Evolutionary conservation across 176 grass and related monocot species (phyloP).

Genomic region (sorghum (Sorghum bicolor)): DNA sequence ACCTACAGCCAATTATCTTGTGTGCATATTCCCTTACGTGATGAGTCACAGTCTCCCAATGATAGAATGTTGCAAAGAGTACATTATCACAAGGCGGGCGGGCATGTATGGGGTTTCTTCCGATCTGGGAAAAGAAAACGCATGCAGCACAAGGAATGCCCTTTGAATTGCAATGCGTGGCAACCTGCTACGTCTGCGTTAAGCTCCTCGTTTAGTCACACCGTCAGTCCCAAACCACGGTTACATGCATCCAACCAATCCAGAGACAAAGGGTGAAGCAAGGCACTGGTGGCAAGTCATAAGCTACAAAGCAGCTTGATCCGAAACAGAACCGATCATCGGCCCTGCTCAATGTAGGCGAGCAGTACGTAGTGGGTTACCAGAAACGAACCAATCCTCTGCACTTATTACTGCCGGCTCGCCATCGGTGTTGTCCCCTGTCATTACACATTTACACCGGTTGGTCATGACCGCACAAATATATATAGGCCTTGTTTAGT

Average conservation of each 20-base stretch:
- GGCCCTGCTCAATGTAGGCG: background rate
- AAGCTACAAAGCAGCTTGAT: background rate
- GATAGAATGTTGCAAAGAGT: no score
- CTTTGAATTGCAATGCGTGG: background rate
- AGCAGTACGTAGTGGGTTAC: constrained; percentile 9
- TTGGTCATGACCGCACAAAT: background rate
- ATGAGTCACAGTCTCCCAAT: no score
- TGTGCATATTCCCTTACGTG: no score
- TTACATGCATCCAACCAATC: background rate
- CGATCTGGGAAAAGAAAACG: no score
- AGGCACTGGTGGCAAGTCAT: background rate
- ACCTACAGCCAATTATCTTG: no score
- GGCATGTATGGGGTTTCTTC: no score
- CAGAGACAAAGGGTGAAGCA: background rate
- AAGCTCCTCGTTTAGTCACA: background rate
- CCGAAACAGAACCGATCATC: background rate
- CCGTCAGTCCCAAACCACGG: background rate
- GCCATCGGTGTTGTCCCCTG: background rate
- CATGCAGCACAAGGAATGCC: background rate
- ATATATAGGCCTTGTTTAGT: no score
- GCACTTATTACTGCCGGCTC: background rate
- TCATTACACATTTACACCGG: background rate
- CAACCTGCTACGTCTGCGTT: no score
- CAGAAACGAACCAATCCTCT: background rate
- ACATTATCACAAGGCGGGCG: no score